Percentiles rank a stretch among this genome's conserved stretches.
These are phyloP conservation scores for Syzygium syzygioides DNA, from an alignment of 441 rosid genomes.

Conservation along the genomic window DNA sequence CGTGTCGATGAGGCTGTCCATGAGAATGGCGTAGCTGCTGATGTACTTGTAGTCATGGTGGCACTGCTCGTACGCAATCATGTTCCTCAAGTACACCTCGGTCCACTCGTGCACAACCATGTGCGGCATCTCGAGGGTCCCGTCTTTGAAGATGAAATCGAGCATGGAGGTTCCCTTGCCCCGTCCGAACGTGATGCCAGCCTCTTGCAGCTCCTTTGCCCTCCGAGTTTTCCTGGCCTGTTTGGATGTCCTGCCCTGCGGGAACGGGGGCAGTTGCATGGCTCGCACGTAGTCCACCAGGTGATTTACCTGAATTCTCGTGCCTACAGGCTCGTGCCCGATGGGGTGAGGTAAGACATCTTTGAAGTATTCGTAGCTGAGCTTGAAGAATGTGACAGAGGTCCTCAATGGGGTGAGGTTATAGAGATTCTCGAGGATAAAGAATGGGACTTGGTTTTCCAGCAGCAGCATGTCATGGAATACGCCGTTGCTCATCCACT, in stretches of 20 bases:
- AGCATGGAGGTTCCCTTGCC: not conserved
- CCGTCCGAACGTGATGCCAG: not conserved
- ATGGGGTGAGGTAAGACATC: not conserved
- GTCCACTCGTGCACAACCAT: not conserved
- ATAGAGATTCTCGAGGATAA: not conserved
- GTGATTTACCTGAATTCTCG: not conserved
- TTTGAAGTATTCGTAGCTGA: not conserved
- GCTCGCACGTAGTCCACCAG: not conserved
- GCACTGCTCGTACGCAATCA: not conserved
- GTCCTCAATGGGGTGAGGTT: not conserved
- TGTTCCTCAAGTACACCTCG: not conserved
- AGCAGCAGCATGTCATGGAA: not conserved
- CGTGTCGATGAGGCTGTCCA: not conserved
- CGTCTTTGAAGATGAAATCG: not conserved
- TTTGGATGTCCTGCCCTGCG: fast-evolving
- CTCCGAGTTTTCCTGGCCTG: not conserved
- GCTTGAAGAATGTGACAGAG: not conserved
- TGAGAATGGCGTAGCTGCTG: not conserved
- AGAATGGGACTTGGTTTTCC: not conserved
- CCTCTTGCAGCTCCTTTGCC: not conserved
- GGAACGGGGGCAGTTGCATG: not conserved
- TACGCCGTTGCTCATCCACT: not conserved
- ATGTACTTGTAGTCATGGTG: not conserved
- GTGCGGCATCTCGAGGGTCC: not conserved
- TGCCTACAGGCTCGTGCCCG: not conserved